A percentile compares a stretch with the other conserved stretches of the same genome.
Conservation (phyloP, 208 protist species). For the Trypanosoma mega region DNA sequence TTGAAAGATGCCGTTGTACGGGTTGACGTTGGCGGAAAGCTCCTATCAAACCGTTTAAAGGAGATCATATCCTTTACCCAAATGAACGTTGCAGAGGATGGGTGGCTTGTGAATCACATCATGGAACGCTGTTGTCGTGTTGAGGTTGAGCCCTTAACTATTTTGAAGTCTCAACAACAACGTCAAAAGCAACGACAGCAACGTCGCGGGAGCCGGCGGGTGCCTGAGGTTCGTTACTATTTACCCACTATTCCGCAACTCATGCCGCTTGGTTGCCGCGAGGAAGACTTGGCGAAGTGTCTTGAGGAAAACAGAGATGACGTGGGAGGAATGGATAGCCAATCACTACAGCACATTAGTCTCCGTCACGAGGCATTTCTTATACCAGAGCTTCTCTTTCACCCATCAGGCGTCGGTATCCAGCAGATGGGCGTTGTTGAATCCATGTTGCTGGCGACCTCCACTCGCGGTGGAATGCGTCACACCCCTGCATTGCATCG, state of each 20-base stretch:
- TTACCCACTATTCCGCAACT: slow-evolving; percentile 68
- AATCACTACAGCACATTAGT: slow-evolving; percentile 31
- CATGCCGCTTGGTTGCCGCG: slow-evolving; percentile 61
- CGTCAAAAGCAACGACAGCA: neutral
- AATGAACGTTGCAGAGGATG: slow-evolving; percentile 77
- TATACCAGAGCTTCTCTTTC: slow-evolving; percentile 83
- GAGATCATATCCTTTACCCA: slow-evolving; percentile 77
- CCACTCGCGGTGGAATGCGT: slow-evolving; percentile 38
- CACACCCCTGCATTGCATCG: slow-evolving; percentile 37
- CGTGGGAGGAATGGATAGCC: slow-evolving; percentile 18
- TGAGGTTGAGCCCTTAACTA: slow-evolving; percentile 17
- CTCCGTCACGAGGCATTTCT: slow-evolving; percentile 72
- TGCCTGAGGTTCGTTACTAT: slow-evolving; percentile 46
- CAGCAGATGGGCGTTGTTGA: slow-evolving; percentile 59
- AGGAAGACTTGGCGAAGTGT: slow-evolving; percentile 53
- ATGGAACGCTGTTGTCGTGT: slow-evolving; percentile 68
- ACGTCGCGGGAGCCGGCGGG: neutral
- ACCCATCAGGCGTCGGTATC: slow-evolving; percentile 57
- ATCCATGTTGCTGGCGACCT: slow-evolving; percentile 39
- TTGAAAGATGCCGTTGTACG: slow-evolving; percentile 61
- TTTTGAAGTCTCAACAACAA: slow-evolving; percentile 6
- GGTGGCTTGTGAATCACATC: slow-evolving; percentile 83
- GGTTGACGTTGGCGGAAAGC: slow-evolving; percentile 73
- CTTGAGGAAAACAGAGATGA: slow-evolving; percentile 23
- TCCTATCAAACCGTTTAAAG: slow-evolving; percentile 79